Evolutionary conservation across 306 rosid genomes (phyloP).

Genomic region (Hippophae tibetana): DNA sequence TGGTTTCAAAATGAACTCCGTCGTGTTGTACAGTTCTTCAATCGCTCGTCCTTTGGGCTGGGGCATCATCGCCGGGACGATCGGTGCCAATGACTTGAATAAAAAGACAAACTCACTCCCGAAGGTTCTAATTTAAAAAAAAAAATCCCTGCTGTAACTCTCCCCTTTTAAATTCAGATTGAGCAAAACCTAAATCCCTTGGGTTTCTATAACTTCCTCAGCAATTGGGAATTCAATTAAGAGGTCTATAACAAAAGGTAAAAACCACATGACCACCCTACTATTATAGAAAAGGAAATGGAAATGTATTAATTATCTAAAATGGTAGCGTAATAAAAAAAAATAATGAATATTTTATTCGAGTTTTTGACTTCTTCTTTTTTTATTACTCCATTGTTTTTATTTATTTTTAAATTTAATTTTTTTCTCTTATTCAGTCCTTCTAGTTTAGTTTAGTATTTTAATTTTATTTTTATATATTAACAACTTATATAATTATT

Average conservation of each 20-base stretch:
- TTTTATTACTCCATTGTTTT: too few relatives aligned
- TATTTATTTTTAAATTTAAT: too few relatives aligned
- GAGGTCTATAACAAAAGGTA: constrained; percentile 4
- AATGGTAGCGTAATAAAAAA: too few relatives aligned
- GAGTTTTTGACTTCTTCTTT: too few relatives aligned
- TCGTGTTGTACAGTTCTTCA: constrained; percentile 34
- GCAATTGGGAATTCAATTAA: constrained; percentile 17
- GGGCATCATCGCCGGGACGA: constrained; percentile 22
- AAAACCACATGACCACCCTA: constrained; percentile 14
- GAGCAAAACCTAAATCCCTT: neutral
- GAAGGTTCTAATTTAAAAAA: too few relatives aligned
- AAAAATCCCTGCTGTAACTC: too few relatives aligned
- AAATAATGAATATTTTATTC: too few relatives aligned
- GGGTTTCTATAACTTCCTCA: neutral
- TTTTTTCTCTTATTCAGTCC: too few relatives aligned
- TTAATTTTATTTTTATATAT: too few relatives aligned
- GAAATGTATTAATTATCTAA: too few relatives aligned
- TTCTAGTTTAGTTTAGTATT: too few relatives aligned
- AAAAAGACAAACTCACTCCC: neutral
- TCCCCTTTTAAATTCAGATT: neutral
- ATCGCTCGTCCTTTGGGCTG: constrained; percentile 24
- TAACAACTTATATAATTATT: too few relatives aligned
- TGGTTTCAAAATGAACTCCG: constrained; percentile 22
- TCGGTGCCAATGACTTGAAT: constrained; percentile 22
- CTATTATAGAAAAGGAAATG: neutral